Conservation (phyloP, 2,329 filamentous ascomycete species). For the Cladophialophora carrionii region DNA sequence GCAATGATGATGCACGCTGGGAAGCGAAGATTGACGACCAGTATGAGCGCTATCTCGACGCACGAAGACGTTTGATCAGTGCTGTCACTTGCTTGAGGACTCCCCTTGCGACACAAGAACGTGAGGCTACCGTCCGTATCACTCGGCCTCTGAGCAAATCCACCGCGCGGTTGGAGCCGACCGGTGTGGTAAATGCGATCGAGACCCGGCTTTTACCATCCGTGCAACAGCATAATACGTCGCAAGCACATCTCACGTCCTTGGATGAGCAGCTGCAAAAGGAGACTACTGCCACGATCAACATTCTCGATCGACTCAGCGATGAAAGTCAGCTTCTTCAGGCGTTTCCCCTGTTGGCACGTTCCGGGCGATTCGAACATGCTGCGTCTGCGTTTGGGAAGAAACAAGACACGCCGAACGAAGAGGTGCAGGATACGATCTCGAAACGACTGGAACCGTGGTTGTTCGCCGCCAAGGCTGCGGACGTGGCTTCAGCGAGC, state of each 20-base stretch:
- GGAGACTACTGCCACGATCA: constrained; percentile 18
- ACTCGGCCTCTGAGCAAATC: neutral
- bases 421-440: constrained; percentile 24
- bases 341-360: constrained; percentile 30
- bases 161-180: too few species aligned
- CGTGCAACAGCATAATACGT: constrained; percentile 21
- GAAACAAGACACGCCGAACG: neutral
- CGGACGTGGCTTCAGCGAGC: constrained; percentile 21
- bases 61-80: constrained; percentile 26
- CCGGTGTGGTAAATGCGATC: constrained; percentile 17
- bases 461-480: constrained; percentile 36
- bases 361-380: constrained; percentile 26
- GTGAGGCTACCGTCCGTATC: too few species aligned
- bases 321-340: constrained; percentile 39
- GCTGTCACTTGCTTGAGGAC: constrained; percentile 14
- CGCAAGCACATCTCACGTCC: constrained; percentile 19
- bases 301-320: constrained; percentile 33
- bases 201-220: constrained; percentile 25
- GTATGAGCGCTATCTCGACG: constrained; percentile 34
- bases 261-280: constrained; percentile 22
- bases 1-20: neutral
- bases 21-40: constrained; percentile 23
- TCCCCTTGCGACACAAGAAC: constrained; percentile 2
- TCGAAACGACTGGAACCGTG: constrained; percentile 29
- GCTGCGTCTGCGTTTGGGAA: constrained; percentile 19